Evolutionary conservation across 495 filamentous ascomycete genomes (phyloP), one percentile per base, ranked within the genome.

Genomic region (Lasiosphaeria miniovina): DNA sequence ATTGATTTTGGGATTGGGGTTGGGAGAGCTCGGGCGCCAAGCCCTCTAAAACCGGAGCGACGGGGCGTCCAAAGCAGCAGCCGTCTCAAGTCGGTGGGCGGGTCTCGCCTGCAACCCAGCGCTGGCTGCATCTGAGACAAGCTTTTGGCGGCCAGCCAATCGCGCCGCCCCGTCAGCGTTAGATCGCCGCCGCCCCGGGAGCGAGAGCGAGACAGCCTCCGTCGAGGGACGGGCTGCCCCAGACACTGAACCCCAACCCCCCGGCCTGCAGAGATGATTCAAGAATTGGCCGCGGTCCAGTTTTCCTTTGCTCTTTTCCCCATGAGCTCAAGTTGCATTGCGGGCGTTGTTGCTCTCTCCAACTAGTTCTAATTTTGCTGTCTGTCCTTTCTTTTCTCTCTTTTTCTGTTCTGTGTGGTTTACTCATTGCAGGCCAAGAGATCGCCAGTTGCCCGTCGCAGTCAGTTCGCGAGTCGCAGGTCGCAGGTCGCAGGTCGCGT

Each of bases 61-160:
- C 36, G 33, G 43, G 43, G 41, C 38, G 59, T 49, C 53, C 59
- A 48, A 55, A 52, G 58, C 64, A 61, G 40, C 58, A 48, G 59
- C 58, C 67, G 68, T 70, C 68, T 70, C 68, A 70, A 65, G 57
- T 66, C 52, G 24, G 24, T 24, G 24, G 24, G 24, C 58, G 67
- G 65, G 62, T 41, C 36, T 54, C 31, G 61, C 35, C 24, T 40
- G 60, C 5, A n/a, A 14, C 43, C 8, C 2, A 46, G 43, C 43
- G 3, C 12, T 14, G 60, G 11, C 32, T 24, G 24, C 24, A 36
- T 58, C 61, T 60, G 64, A 62, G 41, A 65, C 60, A 63, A 65
- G 60, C 61, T 62, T 66, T 65, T 41, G 50, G 52, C 38, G 4
- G 6, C 51, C 32, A 54, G 57, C 66, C 63, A 68, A 70, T 70